Percentiles rank a stretch among this genome's conserved stretches.
Conservation (phyloP, 148 eudicot genomes). For the Chenopodium berlandieri region DNA sequence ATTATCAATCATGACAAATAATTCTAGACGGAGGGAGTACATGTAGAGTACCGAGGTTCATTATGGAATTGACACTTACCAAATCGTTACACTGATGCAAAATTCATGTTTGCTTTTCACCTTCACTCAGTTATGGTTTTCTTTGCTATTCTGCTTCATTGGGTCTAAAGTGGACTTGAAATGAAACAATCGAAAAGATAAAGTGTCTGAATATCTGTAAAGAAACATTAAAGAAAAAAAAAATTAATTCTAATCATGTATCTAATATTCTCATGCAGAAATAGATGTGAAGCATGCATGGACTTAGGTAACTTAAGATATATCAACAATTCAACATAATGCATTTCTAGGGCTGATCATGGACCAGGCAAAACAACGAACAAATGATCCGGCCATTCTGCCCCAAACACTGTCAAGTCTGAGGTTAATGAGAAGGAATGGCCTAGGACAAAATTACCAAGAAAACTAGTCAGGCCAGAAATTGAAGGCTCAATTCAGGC, state of each 20-base stretch:
- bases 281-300: not conserved
- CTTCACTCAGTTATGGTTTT: not conserved
- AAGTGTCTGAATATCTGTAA: not conserved
- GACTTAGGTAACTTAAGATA: not conserved
- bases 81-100: not conserved
- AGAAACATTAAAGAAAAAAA: not conserved
- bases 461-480: too few species aligned
- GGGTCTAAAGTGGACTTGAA: not conserved
- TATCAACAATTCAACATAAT: not conserved
- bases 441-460: too few species aligned
- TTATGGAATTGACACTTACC: not conserved
- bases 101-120: not conserved
- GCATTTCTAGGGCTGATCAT: not conserved
- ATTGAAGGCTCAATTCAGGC: too few species aligned
- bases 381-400: too few species aligned
- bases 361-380: too few species aligned
- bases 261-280: not conserved
- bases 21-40: not conserved
- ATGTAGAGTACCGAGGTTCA: not conserved
- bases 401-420: too few species aligned
- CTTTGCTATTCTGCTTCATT: not conserved
- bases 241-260: not conserved
- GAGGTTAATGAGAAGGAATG: too few species aligned
- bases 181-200: not conserved
- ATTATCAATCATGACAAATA: not conserved